phyloP scores from a whole-genome alignment of 1,139 yeast species.

The Sugiyamaella paludigena region DNA sequence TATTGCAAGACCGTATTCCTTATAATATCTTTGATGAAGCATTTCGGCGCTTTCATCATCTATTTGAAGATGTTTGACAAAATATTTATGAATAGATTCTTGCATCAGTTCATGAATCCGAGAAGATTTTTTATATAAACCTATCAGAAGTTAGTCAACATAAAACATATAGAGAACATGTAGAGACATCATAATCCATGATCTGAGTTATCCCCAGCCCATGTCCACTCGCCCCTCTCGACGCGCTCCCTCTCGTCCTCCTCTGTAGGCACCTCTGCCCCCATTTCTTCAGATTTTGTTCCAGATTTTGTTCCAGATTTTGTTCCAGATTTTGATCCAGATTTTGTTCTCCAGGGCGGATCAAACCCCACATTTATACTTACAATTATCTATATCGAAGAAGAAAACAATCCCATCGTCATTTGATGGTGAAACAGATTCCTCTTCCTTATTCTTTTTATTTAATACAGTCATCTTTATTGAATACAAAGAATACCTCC shows the following conservation, averaged over 20 bases:
- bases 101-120: slow-evolving; percentile 87
- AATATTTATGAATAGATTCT: slow-evolving; percentile 75
- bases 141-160: slow-evolving; percentile 18
- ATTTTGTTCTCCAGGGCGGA: neutral
- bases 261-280: no score
- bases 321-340: neutral
- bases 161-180: no score
- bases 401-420: slow-evolving; percentile 51
- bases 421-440: no score
- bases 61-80: slow-evolving; percentile 60
- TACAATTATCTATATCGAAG: slow-evolving; percentile 89
- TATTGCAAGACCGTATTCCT: slow-evolving; percentile 85
- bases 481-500: no score
- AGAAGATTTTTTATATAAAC: slow-evolving; percentile 67
- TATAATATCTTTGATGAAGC: slow-evolving; percentile 73
- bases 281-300: neutral
- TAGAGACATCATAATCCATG: neutral
- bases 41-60: slow-evolving; percentile 72
- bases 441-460: no score
- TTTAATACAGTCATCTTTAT: no score
- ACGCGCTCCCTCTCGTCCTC: no score
- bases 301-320: neutral
- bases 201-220: no score
- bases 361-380: slow-evolving; percentile 16
- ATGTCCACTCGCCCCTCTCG: no score